Base-by-base conservation (phyloP, 2,329 filamentous ascomycete genomes). In the Zalaria sp. region DNA sequence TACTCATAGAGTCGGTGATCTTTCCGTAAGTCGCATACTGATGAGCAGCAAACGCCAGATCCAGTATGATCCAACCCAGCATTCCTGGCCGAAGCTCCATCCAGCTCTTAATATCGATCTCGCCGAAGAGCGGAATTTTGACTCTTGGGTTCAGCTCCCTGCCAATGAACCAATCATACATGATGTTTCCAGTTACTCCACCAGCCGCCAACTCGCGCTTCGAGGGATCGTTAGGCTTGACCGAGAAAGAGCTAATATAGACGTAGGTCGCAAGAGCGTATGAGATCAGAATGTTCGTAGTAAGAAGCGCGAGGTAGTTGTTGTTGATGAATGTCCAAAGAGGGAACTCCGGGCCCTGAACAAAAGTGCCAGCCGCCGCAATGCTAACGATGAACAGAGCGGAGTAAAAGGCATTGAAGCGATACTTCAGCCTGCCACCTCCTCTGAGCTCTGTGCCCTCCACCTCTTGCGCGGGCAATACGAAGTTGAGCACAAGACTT, bases 131-230 rank as follows among this genome's bases (percentile, higher is more conserved):
- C 2, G 87, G 87, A 25, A 94, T 65, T 0, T 72, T 76, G 45
- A 93, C 62, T 38, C 88, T 84, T 3, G 89, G 89, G 64, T 96
- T 96, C 46, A 96, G 77, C 62, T 96, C 89, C 27, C 89, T 83
- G 18, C 89, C 89, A 49, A 96, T 95, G 65, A 87, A 96, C 78
- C 86, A 96, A 63, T 96, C 89, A 60, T 96, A 95, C 32, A 95
- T 63, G 48, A 86, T 66, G 61, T 93, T 95, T 44, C 87, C 88
- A 1, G 77, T 79, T 56, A 83, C 75, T 10, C 87, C 88, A 35
- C 88, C 87, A 1, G 77, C 75, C 0, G 88, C 88, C 5, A 96
- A 72, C 58, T 91, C 80, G 34, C 88, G 83, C 47, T 74, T 67
- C 38, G 81, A 71, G 8, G 72, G 67, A 58, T 93, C 85, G 35